Base-by-base conservation (phyloP, 164 flowering plant genomes). In the Vitis rotundifolia region DNA sequence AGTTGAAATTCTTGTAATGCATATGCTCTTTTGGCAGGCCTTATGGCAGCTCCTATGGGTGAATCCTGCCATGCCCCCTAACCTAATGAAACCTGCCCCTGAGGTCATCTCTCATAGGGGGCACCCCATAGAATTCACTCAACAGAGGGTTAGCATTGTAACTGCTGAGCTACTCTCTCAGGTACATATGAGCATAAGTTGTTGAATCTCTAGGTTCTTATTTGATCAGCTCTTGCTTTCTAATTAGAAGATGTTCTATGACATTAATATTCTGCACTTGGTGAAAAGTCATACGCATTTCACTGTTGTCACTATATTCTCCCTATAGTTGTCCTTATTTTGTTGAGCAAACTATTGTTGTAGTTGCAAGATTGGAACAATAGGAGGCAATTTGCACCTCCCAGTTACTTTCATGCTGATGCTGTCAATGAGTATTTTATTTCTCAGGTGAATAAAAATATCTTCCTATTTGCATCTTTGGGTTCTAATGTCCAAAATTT, bases 301-400 rank as follows among this genome's bases (percentile, higher is more conserved):
- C 29, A 15, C 5, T 1, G 44, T 37, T 37, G 44, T 37, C 44
- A 37, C 53, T 8, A 11, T 61, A 51, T 49, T 56, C 50, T 66
- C 11, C 10, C 31, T 44, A 56, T 67, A 18, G 8, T 31, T 47
- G 22, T 10, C 49, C 67, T 22, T 70, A 49, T n/a, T 64, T 9
- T 63, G 50, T 61, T 31, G 5, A 64, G 12, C 61, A 59, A 65
- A 59, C 10, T 61, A n/a, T 57, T 64, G 22, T 66, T 83, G 56
- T 79, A 95, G 99, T 79, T 95, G 84, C 97, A 93, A 89, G 99
- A 91, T 80, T 93, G 97, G 98, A 93, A 95, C 76, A 95, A 85
- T 58, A 85, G 99, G 78, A 77, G 89, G 18, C 80, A 93, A 69
- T 95, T 95, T 71, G 78, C 92, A 64, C 63, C 89, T n/a, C 85